Base-by-base conservation (phyloP, 306 rosid species). In the Geum urbanum region DNA sequence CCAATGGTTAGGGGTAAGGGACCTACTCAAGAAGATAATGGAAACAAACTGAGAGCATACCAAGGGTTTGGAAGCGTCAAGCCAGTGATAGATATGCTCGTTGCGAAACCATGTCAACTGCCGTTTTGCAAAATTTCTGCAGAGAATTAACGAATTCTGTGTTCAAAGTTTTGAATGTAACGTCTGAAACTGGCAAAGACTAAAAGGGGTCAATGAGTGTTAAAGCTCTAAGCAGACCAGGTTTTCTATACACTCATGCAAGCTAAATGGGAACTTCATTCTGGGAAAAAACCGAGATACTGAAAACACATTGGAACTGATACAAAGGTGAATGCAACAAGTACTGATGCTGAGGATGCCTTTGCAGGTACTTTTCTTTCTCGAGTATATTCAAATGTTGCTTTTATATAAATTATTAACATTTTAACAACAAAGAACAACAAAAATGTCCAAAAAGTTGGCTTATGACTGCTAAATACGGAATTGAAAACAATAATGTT, bases 71-170 rank as follows among this genome's bases (percentile, higher is more conserved):
- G 98, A 88, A 66, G 95, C 97, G 78, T 94, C 92, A 71, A 94
- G 92, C 98, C 98, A 94, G 66, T 86, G 91, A 83, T 90, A 94
- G 76, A 88, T 94, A 2, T 19, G 60, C 81, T 94, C 97, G 60
- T 88, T 94, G 35, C 95, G 95, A 63, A 90, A 94, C 97, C 98
- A 94, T 7, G 97, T 90, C 80, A 94, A 72, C 57, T 88, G 97
- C 69, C 96, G 77, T 80, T 92, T 92, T 4, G 97, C 97, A 72
- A 92, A 94, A 73, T 90, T 94, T 85, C 98, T 94, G 87, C 82
- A 83, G 46, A 76, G 12, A 68, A 64, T 69, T 71, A 15, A 53
- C 60, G 56, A 19, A 41, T 69, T 54, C 15, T 20, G 22, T 44
- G 19, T 39, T 39, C 37, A 19, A 18, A 18, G 9, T 6, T 20